Evolutionary conservation across 2,329 filamentous ascomycete genomes (phyloP).

Genomic region (Hypoxylon sp.): DNA sequence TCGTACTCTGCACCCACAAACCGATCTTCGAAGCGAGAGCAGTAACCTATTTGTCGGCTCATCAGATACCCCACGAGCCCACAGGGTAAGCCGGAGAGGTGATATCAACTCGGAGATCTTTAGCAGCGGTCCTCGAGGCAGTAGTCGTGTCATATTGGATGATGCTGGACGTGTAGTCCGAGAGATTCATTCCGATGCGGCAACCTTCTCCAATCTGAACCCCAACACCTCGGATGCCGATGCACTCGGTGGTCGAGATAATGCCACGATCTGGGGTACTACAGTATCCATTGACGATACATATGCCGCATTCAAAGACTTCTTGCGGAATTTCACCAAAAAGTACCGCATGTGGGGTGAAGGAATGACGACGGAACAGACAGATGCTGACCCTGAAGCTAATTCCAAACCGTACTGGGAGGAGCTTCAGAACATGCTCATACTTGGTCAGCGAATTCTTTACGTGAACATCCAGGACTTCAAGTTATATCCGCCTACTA

Average conservation of each 20-base stretch:
- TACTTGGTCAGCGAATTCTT: constrained; percentile 84
- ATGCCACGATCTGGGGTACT: constrained; percentile 94
- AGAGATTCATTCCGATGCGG: constrained; percentile 71
- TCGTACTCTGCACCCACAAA: constrained; percentile 72
- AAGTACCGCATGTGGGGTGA: constrained; percentile 96
- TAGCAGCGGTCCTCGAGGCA: constrained; percentile 66
- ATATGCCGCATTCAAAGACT: constrained; percentile 89
- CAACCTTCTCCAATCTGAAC: constrained; percentile 74
- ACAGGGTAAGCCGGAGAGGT: constrained; percentile 74
- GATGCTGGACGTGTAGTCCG: constrained; percentile 71
- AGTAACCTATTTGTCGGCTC: constrained; percentile 88
- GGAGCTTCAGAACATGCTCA: constrained; percentile 90
- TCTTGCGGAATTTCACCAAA: constrained; percentile 89
- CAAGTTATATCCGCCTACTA: constrained; percentile 91
- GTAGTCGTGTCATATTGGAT: constrained; percentile 71
- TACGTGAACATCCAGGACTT: constrained; percentile 92
- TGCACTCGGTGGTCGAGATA: constrained; percentile 83
- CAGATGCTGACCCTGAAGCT: constrained; percentile 76
- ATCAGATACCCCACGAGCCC: constrained; percentile 66
- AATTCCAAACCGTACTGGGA: constrained; percentile 87
- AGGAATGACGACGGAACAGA: constrained; percentile 84
- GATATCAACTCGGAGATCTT: constrained; percentile 89
- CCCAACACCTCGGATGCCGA: constrained; percentile 94
- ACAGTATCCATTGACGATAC: constrained; percentile 95
- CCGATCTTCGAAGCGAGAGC: constrained; percentile 84